Base-by-base conservation (phyloP, 257 asterid genomes). In the Cynanchum wilfordii region DNA sequence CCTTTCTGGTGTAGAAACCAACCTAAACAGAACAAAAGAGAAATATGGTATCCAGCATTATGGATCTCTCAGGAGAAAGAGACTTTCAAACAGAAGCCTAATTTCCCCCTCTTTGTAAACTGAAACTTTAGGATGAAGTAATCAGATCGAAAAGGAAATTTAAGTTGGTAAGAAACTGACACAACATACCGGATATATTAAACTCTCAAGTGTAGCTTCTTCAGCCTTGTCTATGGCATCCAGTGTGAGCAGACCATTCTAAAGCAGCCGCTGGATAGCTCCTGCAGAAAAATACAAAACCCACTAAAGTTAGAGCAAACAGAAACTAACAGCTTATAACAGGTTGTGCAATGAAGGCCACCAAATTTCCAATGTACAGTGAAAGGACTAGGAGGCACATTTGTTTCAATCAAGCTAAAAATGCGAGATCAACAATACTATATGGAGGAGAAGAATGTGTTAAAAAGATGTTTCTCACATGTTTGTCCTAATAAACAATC, bases 1-100 rank as follows among this genome's bases (percentile, higher is more conserved):
- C 99, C 87, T 95, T 95, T 86, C 96, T 87, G 29, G 96, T 60
- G 83, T 95, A 95, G 83, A 95, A 95, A 17, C 99, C 99, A 64
- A 95, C 99, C 99, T 95, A 80, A 55, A 42, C 68, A 55, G 51
- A 24, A 33, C 5, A 63, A 10, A 63, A 56, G 30, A 16, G 49
- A 7, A 63, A 63, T 17, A 12, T 7, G 66, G 69, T n/a, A n/a
- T n/a, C 57, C 33, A 27, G 9, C 15, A 51, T 20, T 40, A 71
- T 24, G 5, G 13, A 62, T 42, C 20, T 68, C 50, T 20, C 65
- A 6, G 13, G 70, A 54, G 59, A 22, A 24, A 19, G 67, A 22
- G 4, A 25, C 33, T 64, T 20, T 42, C 7, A 9, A 10, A 25
- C 38, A 42, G 51, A 54, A 9, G 25, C 42, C 15, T 42, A 66